Evolutionary conservation across 148 eudicot genomes (phyloP).

Genomic region (Chenopodium quinoa): DNA sequence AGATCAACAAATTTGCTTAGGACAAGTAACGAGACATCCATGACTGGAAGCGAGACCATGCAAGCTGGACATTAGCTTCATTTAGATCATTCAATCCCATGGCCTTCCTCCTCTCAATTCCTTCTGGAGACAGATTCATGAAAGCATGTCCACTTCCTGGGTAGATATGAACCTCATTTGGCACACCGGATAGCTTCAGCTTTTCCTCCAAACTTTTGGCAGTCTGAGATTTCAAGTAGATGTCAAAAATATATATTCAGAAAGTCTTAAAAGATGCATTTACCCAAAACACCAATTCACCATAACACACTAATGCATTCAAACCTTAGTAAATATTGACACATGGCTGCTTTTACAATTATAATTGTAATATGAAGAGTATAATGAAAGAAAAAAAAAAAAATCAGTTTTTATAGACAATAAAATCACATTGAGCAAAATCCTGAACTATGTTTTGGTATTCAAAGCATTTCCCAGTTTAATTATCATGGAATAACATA

Average conservation of each 20-base stretch:
- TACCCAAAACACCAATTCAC: background rate
- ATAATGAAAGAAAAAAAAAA: no score
- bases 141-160: constrained; percentile 71
- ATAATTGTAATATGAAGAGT: no score
- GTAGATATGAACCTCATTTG: constrained; percentile 72
- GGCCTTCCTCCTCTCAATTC: constrained; percentile 62
- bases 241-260: background rate
- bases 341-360: background rate
- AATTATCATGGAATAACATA: no score
- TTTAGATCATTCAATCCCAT: constrained; percentile 80
- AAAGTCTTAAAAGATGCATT: background rate
- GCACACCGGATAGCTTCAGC: constrained; percentile 66
- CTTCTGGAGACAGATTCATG: constrained; percentile 85
- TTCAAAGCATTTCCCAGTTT: no score
- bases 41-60: constrained; percentile 86
- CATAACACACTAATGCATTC: background rate
- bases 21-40: constrained; percentile 76
- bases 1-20: constrained; percentile 11
- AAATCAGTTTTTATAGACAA: no score
- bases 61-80: constrained; percentile 65
- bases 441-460: no score
- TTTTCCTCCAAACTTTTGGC: constrained; percentile 85
- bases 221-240: constrained; percentile 44
- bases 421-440: no score
- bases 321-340: background rate